Percentiles rank a stretch among this genome's conserved stretches.
Conservation (phyloP, 257 asterid species). For the Scutellaria barbata region DNA sequence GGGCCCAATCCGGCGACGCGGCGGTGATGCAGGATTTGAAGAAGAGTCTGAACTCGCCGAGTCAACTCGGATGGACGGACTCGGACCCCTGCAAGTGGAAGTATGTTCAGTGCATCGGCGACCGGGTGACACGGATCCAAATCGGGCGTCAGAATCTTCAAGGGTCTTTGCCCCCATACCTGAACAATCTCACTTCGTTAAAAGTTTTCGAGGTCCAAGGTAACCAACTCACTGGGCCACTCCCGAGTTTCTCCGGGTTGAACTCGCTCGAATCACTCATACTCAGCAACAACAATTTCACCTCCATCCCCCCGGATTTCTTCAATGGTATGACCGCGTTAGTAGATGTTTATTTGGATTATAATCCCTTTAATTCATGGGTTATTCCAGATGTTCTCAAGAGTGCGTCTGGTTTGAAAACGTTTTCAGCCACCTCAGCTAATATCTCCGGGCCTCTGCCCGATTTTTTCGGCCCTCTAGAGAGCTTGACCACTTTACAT, state of each 20-base stretch:
- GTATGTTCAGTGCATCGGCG: slow-evolving; percentile 45
- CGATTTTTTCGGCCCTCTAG: slow-evolving; percentile 49
- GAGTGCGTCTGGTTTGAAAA: slow-evolving; percentile 44
- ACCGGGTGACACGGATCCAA: slow-evolving; percentile 68
- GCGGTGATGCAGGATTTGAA: slow-evolving; percentile 61
- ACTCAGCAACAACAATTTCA: slow-evolving; percentile 59
- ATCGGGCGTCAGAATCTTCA: slow-evolving; percentile 52
- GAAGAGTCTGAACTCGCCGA: slow-evolving; percentile 44
- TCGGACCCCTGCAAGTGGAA: slow-evolving; percentile 56
- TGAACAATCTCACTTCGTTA: slow-evolving; percentile 54
- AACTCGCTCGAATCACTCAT: slow-evolving; percentile 47
- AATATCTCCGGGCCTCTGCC: slow-evolving; percentile 67
- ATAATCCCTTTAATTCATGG: slow-evolving; percentile 66
- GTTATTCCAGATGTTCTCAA: slow-evolving; percentile 55
- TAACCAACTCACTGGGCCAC: slow-evolving; percentile 62
- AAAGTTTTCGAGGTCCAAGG: slow-evolving; percentile 56
- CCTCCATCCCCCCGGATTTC: slow-evolving; percentile 71
- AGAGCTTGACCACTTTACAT: slow-evolving; percentile 44
- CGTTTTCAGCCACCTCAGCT: slow-evolving; percentile 63
- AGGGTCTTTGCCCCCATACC: slow-evolving; percentile 64
- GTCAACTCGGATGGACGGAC: slow-evolving; percentile 52
- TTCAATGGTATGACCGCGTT: slow-evolving; percentile 74
- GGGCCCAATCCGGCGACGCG: slow-evolving; percentile 49
- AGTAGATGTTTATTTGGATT: slow-evolving; percentile 56
- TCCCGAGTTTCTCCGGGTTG: slow-evolving; percentile 74